Conservation (phyloP, 2,329 filamentous ascomycete species). For the Fusarium graminum region DNA sequence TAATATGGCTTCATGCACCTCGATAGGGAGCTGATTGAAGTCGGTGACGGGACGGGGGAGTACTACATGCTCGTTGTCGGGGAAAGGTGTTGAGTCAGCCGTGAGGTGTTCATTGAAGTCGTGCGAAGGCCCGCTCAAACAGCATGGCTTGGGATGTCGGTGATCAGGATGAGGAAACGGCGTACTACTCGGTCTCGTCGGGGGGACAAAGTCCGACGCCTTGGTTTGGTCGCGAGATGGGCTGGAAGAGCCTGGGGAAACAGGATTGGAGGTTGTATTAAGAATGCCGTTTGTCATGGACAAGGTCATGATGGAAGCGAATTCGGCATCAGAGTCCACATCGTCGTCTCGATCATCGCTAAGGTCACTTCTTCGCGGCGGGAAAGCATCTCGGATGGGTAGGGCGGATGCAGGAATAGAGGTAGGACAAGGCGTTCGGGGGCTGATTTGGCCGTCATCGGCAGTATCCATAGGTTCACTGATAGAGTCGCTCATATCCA, state of each 20-base stretch:
- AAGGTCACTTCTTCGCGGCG: slow-evolving; percentile 35
- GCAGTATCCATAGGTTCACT: slow-evolving; percentile 48
- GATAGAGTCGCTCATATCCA: slow-evolving; percentile 42
- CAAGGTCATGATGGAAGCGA: slow-evolving; percentile 54
- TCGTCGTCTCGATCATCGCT: slow-evolving; percentile 35
- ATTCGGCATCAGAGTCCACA: slow-evolving; percentile 51
- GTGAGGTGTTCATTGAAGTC: slow-evolving; percentile 37
- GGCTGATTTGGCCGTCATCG: slow-evolving; percentile 39
- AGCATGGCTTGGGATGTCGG: slow-evolving; percentile 52
- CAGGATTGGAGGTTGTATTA: slow-evolving; percentile 65
- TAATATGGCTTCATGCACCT: slow-evolving; percentile 79
- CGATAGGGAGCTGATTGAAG: slow-evolving; percentile 70
- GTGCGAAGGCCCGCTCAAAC: slow-evolving; percentile 45
- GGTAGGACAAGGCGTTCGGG: slow-evolving; percentile 37
- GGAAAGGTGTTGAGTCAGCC: slow-evolving; percentile 31
- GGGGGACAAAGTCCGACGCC: slow-evolving; percentile 53
- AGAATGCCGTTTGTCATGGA: slow-evolving; percentile 55
- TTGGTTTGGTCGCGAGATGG: slow-evolving; percentile 64
- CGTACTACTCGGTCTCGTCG: slow-evolving; percentile 68
- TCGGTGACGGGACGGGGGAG: slow-evolving; percentile 49
- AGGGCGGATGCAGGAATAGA: slow-evolving; percentile 41
- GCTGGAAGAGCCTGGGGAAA: slow-evolving; percentile 66
- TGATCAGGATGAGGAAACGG: slow-evolving; percentile 69
- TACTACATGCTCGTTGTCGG: slow-evolving; percentile 34
- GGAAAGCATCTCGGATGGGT: slow-evolving; percentile 44